Evolutionary conservation across 495 filamentous ascomycete species (phyloP).

Genomic region (Xylaria intraflava): DNA sequence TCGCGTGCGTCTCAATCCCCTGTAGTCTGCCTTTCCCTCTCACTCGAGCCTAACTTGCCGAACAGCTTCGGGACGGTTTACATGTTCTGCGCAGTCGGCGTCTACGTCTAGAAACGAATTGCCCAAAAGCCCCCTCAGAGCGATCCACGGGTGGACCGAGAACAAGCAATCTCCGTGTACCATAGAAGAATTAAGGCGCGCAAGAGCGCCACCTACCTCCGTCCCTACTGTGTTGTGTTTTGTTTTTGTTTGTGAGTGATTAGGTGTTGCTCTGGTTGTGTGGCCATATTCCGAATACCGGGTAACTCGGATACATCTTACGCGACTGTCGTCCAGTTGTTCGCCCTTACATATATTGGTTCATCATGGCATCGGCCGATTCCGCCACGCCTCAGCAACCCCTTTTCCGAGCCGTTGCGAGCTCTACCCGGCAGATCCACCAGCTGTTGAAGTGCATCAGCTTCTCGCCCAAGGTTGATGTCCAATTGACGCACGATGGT

Average conservation of each 20-base stretch:
- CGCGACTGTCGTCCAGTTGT: background rate
- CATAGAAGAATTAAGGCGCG: slow-evolving; percentile 32
- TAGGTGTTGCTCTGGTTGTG: background rate
- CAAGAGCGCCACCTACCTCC: slow-evolving; percentile 6
- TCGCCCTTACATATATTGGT: background rate
- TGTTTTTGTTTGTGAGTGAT: slow-evolving; percentile 7
- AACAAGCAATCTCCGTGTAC: slow-evolving; percentile 32
- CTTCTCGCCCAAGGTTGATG: slow-evolving; percentile 72
- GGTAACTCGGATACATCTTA: background rate
- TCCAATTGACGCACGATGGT: slow-evolving; percentile 75
- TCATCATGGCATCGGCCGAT: slow-evolving; percentile 1
- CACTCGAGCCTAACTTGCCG: slow-evolving; percentile 14
- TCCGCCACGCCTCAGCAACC: slow-evolving; percentile 28
- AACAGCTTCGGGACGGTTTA: slow-evolving; percentile 87
- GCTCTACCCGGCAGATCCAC: slow-evolving; percentile 79
- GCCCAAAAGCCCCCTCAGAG: slow-evolving; percentile 34
- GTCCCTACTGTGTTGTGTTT: slow-evolving; percentile 4
- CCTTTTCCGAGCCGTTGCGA: slow-evolving; percentile 77
- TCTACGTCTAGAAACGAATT: slow-evolving; percentile 70
- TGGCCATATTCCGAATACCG: background rate
- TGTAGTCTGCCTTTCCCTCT: background rate
- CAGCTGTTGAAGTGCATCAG: slow-evolving; percentile 83
- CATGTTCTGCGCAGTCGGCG: slow-evolving; percentile 97
- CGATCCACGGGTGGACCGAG: slow-evolving; percentile 21
- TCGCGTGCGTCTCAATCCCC: slow-evolving; percentile 61